These are phyloP conservation scores for Aspergillus carlsbadensis DNA, from an alignment of 495 filamentous ascomycete species.

Conservation along the genomic window DNA sequence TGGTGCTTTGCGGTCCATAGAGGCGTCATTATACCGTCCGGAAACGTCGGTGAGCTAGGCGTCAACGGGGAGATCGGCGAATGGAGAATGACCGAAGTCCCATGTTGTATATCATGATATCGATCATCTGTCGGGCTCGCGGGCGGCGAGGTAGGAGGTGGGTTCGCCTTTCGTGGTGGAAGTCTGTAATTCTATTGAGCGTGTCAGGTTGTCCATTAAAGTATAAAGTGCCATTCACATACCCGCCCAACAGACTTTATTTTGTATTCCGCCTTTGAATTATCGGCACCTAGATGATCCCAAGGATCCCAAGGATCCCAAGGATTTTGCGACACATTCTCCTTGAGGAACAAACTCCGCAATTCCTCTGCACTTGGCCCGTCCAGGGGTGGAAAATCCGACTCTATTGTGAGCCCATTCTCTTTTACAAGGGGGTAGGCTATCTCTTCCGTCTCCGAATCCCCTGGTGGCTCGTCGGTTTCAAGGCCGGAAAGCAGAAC, in stretches of 20 bases:
- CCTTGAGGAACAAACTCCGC: conserved; percentile 63
- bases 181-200: conserved; percentile 54
- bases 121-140: conserved; percentile 47
- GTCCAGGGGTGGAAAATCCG: conserved; percentile 64
- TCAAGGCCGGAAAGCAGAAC: conserved; percentile 76
- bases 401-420: conserved; percentile 59
- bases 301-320: conserved; percentile 54
- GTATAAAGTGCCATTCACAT: conserved; percentile 32
- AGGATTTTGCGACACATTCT: conserved; percentile 60
- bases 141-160: conserved; percentile 49
- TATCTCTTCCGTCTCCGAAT: conserved; percentile 1
- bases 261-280: conserved; percentile 47
- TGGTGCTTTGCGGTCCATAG: conserved; percentile 87
- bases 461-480: conserved; percentile 22
- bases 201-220: neutral
- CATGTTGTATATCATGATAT: conserved; percentile 42
- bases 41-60: conserved; percentile 74
- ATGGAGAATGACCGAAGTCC: conserved; percentile 59
- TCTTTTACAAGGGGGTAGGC: conserved; percentile 55
- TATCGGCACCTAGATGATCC: conserved; percentile 33
- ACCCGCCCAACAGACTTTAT: conserved; percentile 78
- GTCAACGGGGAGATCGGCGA: conserved; percentile 87
- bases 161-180: conserved; percentile 62
- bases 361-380: conserved; percentile 64
- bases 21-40: conserved; percentile 80